Conservation (phyloP, 192 early-diverging fungal genomes). For the Linnemannia zychae region DNA sequence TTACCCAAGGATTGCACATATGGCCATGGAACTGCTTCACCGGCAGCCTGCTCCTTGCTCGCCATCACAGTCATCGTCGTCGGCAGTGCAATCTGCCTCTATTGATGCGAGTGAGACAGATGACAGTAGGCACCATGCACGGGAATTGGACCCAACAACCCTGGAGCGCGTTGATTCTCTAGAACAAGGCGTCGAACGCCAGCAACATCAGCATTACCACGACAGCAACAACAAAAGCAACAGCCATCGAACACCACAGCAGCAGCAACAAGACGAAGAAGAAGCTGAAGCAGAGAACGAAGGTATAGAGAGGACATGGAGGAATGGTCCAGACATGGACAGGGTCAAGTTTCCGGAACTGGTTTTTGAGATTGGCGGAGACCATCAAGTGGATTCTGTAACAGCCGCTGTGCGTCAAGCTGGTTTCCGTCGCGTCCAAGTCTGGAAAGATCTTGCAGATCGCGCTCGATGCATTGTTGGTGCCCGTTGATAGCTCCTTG, state of each 20-base stretch:
- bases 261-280: neutral
- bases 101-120: neutral
- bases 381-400: constrained; percentile 72
- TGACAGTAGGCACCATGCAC: neutral
- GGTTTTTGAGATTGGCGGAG: constrained; percentile 88
- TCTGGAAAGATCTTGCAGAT: constrained; percentile 87
- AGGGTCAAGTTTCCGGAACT: constrained; percentile 68
- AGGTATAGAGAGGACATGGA: constrained; percentile 22
- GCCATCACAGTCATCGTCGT: neutral
- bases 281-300: neutral
- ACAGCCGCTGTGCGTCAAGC: constrained; percentile 59
- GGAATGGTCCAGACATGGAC: constrained; percentile 36
- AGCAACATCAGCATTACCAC: neutral
- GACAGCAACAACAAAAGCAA: neutral
- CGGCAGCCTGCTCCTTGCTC: neutral
- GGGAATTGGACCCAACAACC: neutral
- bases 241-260: neutral
- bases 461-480: constrained; percentile 76
- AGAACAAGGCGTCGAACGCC: neutral
- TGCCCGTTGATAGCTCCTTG: neutral
- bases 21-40: constrained; percentile 55
- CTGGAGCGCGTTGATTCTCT: neutral
- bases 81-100: neutral
- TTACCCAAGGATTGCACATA: constrained; percentile 67
- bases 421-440: constrained; percentile 68